phyloP scores from a whole-genome alignment of 139 green algal genomes.

The Chlamydomonas incerta region DNA sequence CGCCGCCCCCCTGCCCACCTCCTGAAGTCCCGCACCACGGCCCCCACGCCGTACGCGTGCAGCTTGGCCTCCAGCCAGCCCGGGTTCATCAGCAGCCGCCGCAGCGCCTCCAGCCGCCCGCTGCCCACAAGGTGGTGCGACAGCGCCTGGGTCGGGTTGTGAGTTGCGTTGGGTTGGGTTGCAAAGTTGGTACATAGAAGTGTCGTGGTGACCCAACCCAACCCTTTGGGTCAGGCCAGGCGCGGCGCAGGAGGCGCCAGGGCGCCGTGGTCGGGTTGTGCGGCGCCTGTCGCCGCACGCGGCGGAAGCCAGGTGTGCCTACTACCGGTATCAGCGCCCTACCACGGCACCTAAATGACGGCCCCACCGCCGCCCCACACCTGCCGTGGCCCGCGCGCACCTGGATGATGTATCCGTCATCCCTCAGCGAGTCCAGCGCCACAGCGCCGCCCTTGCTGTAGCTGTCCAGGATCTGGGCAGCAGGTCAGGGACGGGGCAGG shows the following conservation, averaged over 20 bases:
- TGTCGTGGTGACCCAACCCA: no score
- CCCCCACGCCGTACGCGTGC: conserved; percentile 70
- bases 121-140: conserved; percentile 76
- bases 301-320: no score
- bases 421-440: conserved; percentile 17
- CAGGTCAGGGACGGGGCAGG: no score
- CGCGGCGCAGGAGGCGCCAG: no score
- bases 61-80: conserved; percentile 87
- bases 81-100: conserved; percentile 71
- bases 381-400: background rate
- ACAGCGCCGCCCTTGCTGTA: conserved; percentile 10
- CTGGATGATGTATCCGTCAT: conserved; percentile 86
- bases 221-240: no score
- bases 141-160: conserved; percentile 52
- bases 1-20: conserved; percentile 39
- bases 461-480: conserved; percentile 19
- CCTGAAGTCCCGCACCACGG: conserved; percentile 82
- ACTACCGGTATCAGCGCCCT: no score
- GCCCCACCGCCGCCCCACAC: no score
- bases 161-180: no score
- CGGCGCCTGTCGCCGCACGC: no score
- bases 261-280: no score
- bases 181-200: no score
- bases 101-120: conserved; percentile 55
- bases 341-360: no score